Conservation (phyloP, 371 early-diverging fungal genomes). For the Actinomortierella ambigua region DNA sequence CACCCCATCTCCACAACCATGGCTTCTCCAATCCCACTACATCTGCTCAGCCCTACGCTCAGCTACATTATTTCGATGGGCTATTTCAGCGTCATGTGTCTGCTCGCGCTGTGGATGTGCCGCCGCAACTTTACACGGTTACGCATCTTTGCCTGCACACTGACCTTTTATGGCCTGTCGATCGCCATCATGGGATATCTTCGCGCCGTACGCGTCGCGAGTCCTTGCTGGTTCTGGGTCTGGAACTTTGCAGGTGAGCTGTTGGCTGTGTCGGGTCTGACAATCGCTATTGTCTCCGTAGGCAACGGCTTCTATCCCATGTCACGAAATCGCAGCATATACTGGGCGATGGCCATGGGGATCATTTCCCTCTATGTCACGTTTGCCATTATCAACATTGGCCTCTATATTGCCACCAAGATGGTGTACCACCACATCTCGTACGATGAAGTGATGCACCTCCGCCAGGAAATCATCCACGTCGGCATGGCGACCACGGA, state of each 20-base stretch:
- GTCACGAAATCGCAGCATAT: constrained; percentile 14
- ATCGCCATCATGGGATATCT: constrained; percentile 30
- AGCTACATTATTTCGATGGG: constrained; percentile 21
- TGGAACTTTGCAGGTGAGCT: constrained; percentile 33
- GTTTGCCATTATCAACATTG: constrained; percentile 3
- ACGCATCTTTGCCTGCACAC: constrained; percentile 17
- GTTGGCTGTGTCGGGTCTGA: constrained; percentile 16
- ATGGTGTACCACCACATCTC: constrained; percentile 10
- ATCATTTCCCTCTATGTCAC: constrained; percentile 14
- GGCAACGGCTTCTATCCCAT: constrained; percentile 38
- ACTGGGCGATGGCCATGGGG: constrained; percentile 15
- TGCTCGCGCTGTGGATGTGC: constrained; percentile 22
- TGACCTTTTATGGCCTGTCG: constrained; percentile 23
- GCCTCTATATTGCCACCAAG: constrained; percentile 12
- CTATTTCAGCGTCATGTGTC: constrained; percentile 22
- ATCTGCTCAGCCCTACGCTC: background rate
- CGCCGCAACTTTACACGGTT: constrained; percentile 18
- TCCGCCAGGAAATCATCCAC: constrained; percentile 12
- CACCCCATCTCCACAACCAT: background rate
- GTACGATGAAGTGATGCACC: constrained; percentile 3
- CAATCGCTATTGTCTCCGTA: constrained; percentile 26
- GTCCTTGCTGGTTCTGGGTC: constrained; percentile 26
- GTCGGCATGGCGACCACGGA: background rate
- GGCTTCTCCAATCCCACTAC: background rate
- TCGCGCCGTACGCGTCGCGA: background rate